phyloP scores from a whole-genome alignment of 148 eudicot genomes.

The Fallopia convolvulus region DNA sequence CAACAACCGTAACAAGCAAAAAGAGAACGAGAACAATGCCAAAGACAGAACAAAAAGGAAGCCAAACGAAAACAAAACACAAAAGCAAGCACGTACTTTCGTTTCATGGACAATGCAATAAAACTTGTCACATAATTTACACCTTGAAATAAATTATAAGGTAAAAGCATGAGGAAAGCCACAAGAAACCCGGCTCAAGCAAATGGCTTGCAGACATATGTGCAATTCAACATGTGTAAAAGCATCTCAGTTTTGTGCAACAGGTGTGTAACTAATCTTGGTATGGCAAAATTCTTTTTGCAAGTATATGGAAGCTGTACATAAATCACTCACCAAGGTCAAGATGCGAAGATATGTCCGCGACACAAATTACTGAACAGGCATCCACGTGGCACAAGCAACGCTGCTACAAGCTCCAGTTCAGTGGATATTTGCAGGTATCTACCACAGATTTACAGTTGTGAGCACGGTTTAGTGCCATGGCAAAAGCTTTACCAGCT shows the following conservation, averaged over 20 bases:
- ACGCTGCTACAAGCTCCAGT: not conserved
- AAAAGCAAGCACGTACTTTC: not conserved
- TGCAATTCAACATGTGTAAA: not conserved
- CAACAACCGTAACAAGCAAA: no score
- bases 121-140: not conserved
- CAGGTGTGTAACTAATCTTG: not conserved
- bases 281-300: not conserved
- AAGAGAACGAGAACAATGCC: no score
- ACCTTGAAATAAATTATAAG: not conserved
- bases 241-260: not conserved
- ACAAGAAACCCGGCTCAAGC: not conserved
- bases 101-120: not conserved
- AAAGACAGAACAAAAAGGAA: no score
- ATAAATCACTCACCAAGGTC: conserved; percentile 5
- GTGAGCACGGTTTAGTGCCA: not conserved
- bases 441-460: not conserved
- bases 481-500: not conserved
- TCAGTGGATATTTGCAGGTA: not conserved
- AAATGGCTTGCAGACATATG: not conserved
- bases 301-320: not conserved
- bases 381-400: not conserved
- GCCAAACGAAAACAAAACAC: no score
- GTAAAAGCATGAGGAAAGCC: not conserved
- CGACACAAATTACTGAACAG: not conserved
- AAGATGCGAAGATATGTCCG: not conserved